Evolutionary conservation across 2,329 filamentous ascomycete genomes (phyloP).

Genomic region (Verruconis gallopava): DNA sequence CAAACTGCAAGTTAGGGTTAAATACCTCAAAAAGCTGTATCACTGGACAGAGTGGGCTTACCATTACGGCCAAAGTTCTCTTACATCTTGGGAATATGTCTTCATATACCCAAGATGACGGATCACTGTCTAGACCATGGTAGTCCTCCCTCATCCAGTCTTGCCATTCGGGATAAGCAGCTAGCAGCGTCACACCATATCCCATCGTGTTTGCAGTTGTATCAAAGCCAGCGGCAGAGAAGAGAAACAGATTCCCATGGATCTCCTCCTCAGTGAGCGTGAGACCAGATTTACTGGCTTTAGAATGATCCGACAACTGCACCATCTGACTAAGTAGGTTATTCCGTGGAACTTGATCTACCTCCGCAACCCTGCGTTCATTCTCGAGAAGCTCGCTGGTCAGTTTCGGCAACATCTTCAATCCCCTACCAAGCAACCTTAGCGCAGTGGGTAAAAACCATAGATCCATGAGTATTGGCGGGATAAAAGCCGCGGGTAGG

Average conservation of each 20-base stretch:
- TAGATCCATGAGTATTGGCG: background rate
- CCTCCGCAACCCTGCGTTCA: background rate
- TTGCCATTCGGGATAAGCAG: conserved; percentile 4
- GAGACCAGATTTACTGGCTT: background rate
- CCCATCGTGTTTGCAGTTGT: conserved; percentile 8
- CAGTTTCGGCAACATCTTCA: background rate
- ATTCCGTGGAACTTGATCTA: background rate
- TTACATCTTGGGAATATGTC: background rate
- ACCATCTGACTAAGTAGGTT: conserved; percentile 2
- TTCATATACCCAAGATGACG: background rate
- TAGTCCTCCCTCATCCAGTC: conserved; percentile 8
- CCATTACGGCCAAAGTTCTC: conserved; percentile 4
- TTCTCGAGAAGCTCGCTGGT: background rate
- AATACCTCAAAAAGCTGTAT: too few species aligned
- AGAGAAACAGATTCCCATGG: conserved; percentile 8
- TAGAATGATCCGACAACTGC: background rate
- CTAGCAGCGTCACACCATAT: background rate
- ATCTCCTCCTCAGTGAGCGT: conserved; percentile 5
- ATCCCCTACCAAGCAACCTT: background rate
- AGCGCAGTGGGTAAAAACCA: background rate
- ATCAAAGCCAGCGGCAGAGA: conserved; percentile 8
- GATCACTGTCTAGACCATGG: background rate
- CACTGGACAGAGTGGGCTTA: too few species aligned
- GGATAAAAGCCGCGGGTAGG: background rate
- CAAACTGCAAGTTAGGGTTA: background rate